A percentile compares a stretch with the other conserved stretches of the same genome.
Conservation (phyloP, 2,329 filamentous ascomycete genomes). For the Seiridium cupressi region DNA sequence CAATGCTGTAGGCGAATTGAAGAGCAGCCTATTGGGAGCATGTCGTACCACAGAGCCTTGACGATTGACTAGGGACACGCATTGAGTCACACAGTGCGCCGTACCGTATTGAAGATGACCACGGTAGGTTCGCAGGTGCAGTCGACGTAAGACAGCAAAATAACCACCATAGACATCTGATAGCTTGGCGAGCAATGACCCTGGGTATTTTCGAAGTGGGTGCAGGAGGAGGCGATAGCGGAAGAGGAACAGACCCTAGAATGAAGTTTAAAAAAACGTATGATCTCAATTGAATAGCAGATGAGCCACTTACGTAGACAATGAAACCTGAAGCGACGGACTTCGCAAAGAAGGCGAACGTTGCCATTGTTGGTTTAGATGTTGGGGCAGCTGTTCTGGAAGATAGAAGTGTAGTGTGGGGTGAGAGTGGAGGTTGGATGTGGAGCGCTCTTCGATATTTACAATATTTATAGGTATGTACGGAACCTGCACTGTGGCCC, state of each 20-base stretch:
- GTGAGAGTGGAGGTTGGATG: no score
- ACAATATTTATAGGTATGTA: no score
- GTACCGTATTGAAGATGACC: slow-evolving; percentile 1
- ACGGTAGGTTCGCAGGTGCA: neutral
- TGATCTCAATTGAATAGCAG: no score
- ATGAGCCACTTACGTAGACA: no score
- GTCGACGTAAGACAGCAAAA: neutral
- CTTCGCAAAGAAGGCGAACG: no score
- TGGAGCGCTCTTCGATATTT: no score
- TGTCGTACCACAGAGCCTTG: slow-evolving; percentile 15
- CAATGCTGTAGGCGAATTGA: slow-evolving; percentile 16
- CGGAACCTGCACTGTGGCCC: no score
- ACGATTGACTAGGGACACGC: neutral
- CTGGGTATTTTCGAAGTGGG: slow-evolving; percentile 1
- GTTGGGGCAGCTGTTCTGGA: no score
- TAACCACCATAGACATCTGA: slow-evolving; percentile 1
- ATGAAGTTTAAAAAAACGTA: no score
- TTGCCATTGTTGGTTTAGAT: no score
- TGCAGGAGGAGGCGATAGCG: neutral
- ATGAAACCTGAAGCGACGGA: no score
- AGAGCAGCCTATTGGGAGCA: slow-evolving; percentile 17
- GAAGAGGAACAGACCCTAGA: neutral
- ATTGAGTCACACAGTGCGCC: neutral
- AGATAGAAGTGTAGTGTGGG: no score
- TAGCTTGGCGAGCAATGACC: neutral